phyloP scores from a whole-genome alignment of 1,284 basidiomycete genomes.

The Puccinia triticina region DNA sequence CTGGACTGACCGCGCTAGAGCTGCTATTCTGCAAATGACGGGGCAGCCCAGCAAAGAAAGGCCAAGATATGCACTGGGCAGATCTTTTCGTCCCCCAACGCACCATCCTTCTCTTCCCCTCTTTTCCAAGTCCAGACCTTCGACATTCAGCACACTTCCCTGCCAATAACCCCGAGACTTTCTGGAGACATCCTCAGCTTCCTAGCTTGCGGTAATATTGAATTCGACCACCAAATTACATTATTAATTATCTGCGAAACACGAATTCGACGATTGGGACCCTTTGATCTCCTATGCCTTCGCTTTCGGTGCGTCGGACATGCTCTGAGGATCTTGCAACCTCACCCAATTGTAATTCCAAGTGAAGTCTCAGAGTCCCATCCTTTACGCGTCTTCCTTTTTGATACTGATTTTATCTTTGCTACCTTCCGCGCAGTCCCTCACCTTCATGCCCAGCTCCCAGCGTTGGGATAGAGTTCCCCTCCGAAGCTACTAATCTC shows the following conservation, averaged over 20 bases:
- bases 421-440: not conserved
- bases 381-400: not conserved
- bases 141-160: not conserved
- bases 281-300: not conserved
- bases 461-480: not conserved
- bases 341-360: constrained; percentile 1
- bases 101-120: too few species aligned
- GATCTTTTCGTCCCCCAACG: too few species aligned
- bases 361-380: not conserved
- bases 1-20: too few species aligned
- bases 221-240: not conserved
- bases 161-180: not conserved
- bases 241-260: not conserved
- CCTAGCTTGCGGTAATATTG: not conserved
- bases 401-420: not conserved
- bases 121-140: not conserved
- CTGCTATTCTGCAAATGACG: too few species aligned
- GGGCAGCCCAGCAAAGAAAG: too few species aligned
- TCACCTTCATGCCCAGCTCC: not conserved
- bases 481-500: not conserved
- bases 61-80: too few species aligned
- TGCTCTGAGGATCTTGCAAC: constrained; percentile 13
- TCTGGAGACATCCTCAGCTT: not conserved
- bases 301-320: constrained; percentile 1
- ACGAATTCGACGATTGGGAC: not conserved